phyloP scores from a whole-genome alignment of 179 eudicot species.

The Drosera spatulata region DNA sequence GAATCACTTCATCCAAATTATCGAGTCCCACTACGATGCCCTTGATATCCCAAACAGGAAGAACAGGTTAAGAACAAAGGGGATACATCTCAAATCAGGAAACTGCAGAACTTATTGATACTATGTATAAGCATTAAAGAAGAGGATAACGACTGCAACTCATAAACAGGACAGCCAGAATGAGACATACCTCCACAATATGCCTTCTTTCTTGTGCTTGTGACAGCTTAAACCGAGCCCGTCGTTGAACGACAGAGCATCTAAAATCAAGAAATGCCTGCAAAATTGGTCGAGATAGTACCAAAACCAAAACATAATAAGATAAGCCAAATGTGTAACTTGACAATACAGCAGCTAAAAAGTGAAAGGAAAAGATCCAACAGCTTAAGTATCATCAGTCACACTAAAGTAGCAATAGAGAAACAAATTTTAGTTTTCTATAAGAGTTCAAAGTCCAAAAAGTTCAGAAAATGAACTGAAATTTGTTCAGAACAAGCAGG shows the following conservation, averaged over 20 bases:
- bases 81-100: background rate
- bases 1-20: conserved; percentile 72
- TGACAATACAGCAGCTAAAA: no score
- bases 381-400: no score
- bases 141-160: no score
- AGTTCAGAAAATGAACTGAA: no score
- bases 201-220: conserved; percentile 88
- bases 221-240: conserved; percentile 64
- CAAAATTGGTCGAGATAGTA: conserved; percentile 1
- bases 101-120: no score
- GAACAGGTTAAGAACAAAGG: conserved; percentile 3
- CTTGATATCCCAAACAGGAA: conserved; percentile 17
- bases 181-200: conserved; percentile 61
- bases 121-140: no score
- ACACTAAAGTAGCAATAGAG: no score
- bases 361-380: no score
- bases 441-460: no score
- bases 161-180: no score
- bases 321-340: background rate
- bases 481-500: no score
- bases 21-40: conserved; percentile 85
- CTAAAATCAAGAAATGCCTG: conserved; percentile 95
- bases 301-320: background rate
- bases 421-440: no score
- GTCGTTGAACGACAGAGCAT: conserved; percentile 77